Base-by-base conservation (phyloP, 2,329 filamentous ascomycete genomes). In the Gliomastix tumulicola region DNA sequence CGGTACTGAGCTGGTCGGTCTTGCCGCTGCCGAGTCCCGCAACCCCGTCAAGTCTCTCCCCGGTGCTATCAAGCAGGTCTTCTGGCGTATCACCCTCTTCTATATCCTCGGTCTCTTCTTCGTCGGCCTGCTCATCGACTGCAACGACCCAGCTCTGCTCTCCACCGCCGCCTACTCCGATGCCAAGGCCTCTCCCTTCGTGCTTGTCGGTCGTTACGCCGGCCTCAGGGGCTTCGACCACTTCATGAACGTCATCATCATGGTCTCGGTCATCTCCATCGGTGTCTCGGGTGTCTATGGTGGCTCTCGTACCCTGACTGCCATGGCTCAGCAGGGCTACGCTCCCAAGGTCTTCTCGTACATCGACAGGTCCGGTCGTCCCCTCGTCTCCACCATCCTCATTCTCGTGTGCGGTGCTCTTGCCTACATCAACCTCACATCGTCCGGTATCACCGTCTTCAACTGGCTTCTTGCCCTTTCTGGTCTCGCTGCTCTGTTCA, bases 61-160 rank as follows among this genome's bases (percentile, higher is more conserved):
- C 2, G 80, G 76, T 19, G 85, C 85, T 9, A 76, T 87, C 53
- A 88, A 87, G 63, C 84, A 88, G 57, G 82, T 67, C 20, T 68
- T 66, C 49, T 67, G 63, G 63, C 62, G 63, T 54, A 65, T 67
- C 44, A 65, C 62, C 34, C 49, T 66, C 40, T 68, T 68, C 49
- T 68, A 68, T 46, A 53, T 68, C 41, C 46, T 68, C 3, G 63
- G 63, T 34, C 59, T 68, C 30, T 61, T 66, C 47, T 64, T 65
- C 35, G 57, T 67, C 42, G 63, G 65, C 35, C 57, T 68, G 7
- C 56, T 66, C n/a, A 50, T 67, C 38, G 50, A 54, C 32, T 57
- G 55, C 33, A 48, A 62, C 38, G 64, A 69, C 36, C 32, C 46
- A 3, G 51, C 50, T 19, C 62, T 76, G 4, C 56, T 73, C 20